These are phyloP conservation scores for Maudiozyma turicensis DNA, from an alignment of 805 yeast genomes.

Conservation along the genomic window DNA sequence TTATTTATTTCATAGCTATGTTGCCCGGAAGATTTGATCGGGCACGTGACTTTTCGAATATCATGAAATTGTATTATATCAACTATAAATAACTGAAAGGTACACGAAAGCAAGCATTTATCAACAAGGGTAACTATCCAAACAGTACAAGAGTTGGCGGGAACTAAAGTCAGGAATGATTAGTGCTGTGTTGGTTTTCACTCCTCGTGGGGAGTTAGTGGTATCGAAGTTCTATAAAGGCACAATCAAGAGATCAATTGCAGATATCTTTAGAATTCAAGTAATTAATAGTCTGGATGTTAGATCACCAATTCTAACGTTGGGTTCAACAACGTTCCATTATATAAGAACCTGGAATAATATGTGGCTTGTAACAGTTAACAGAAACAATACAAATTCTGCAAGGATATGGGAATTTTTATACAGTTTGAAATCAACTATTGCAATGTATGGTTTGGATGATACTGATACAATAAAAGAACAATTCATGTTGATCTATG, in stretches of 20 bases:
- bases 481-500: slow-evolving; percentile 63
- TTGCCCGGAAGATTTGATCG: too few species aligned
- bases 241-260: slow-evolving; percentile 65
- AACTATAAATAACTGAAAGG: background rate
- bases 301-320: slow-evolving; percentile 66
- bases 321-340: slow-evolving; percentile 87
- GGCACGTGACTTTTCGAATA: too few species aligned
- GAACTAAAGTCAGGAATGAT: slow-evolving; percentile 42
- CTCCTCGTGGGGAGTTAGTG: slow-evolving; percentile 72
- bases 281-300: slow-evolving; percentile 54
- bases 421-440: slow-evolving; percentile 46
- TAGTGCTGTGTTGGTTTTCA: slow-evolving; percentile 70
- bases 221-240: slow-evolving; percentile 65
- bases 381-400: slow-evolving; percentile 82
- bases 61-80: too few species aligned
- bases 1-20: too few species aligned
- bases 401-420: slow-evolving; percentile 71
- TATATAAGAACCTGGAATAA: slow-evolving; percentile 52
- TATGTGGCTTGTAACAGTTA: slow-evolving; percentile 80
- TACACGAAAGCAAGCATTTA: background rate
- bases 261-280: slow-evolving; percentile 88
- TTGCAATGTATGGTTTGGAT: slow-evolving; percentile 33
- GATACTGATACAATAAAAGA: slow-evolving; percentile 46
- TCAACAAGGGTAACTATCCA: background rate
- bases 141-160: background rate